Evolutionary conservation across 2,329 filamentous ascomycete species (phyloP).

Genomic region (Lecanosticta acicola): DNA sequence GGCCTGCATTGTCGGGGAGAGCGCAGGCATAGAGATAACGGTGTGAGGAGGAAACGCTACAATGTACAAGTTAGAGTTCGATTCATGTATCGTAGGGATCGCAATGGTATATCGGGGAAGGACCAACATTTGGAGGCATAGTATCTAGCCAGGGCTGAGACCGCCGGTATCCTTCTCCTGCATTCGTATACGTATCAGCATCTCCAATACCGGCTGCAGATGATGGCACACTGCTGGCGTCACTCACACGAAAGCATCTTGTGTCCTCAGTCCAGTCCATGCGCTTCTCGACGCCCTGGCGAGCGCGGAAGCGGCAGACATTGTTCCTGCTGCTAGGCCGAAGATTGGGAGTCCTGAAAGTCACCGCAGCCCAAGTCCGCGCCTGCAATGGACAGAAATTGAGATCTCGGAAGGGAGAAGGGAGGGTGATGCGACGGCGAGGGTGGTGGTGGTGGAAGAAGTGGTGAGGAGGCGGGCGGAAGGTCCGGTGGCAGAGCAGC

Average conservation of each 20-base stretch:
- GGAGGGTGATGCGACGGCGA: neutral
- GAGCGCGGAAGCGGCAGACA: conserved; percentile 50
- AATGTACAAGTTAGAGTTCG: conserved; percentile 30
- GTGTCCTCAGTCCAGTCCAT: conserved; percentile 29
- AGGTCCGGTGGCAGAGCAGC: neutral
- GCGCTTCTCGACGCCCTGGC: conserved; percentile 38
- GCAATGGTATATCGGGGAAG: conserved; percentile 3
- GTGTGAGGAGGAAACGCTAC: conserved; percentile 92
- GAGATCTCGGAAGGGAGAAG: conserved; percentile 1
- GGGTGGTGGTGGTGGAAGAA: neutral
- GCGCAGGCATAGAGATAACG: conserved; percentile 93
- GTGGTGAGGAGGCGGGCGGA: conserved; percentile 1
- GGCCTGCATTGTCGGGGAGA: conserved; percentile 95
- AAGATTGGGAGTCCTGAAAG: neutral
- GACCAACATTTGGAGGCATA: conserved; percentile 64
- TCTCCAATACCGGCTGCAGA: neutral
- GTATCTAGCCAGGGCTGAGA: conserved; percentile 58
- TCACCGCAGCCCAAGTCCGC: conserved; percentile 8
- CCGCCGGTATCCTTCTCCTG: conserved; percentile 45
- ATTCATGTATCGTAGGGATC: conserved; percentile 1
- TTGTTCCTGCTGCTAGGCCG: conserved; percentile 34
- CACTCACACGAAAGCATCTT: conserved; percentile 33
- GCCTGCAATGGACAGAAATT: conserved; percentile 1
- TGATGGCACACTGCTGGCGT: neutral
- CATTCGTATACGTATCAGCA: conserved; percentile 9